phyloP scores from a whole-genome alignment of 1,284 basidiomycete genomes.

The Pseudomicrostroma phylloplanum region DNA sequence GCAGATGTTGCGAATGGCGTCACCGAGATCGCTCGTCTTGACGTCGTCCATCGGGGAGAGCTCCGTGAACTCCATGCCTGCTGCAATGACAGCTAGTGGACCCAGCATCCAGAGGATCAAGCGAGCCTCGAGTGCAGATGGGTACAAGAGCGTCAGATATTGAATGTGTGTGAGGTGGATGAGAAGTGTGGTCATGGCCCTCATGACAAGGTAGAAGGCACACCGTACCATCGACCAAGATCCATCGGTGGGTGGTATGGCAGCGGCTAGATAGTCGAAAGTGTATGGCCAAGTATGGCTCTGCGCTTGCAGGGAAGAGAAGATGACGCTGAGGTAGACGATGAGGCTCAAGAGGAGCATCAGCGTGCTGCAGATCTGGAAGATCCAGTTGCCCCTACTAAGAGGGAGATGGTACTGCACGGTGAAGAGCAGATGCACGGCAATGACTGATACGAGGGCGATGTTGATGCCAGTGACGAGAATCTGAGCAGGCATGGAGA shows the following conservation, averaged over 20 bases:
- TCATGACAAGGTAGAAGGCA: constrained; percentile 80
- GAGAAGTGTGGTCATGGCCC: constrained; percentile 72
- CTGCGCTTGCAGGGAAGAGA: constrained; percentile 60
- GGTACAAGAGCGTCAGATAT: constrained; percentile 90
- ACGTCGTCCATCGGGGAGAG: constrained; percentile 55
- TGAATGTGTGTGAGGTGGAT: constrained; percentile 95
- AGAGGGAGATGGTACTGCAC: constrained; percentile 93
- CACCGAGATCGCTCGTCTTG: constrained; percentile 61
- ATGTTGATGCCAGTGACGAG: constrained; percentile 78
- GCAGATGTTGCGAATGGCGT: constrained; percentile 84
- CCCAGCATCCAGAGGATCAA: constrained; percentile 82
- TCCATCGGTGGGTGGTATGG: constrained; percentile 63
- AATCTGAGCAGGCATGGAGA: constrained; percentile 84
- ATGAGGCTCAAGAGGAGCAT: constrained; percentile 60
- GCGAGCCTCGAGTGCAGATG: constrained; percentile 79
- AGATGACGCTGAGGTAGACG: constrained; percentile 57
- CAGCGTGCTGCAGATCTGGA: constrained; percentile 75
- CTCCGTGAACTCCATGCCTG: constrained; percentile 75
- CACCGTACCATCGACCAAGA: constrained; percentile 65
- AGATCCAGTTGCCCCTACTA: constrained; percentile 79
- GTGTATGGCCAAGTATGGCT: constrained; percentile 85
- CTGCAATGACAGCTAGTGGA: constrained; percentile 77
- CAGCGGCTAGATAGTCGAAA: constrained; percentile 79
- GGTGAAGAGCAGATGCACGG: constrained; percentile 89
- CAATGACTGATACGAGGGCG: constrained; percentile 77